Evolutionary conservation across 2,329 filamentous ascomycete genomes (phyloP), one percentile per base, ranked within the genome.

Genomic region (Diaporthe eres): DNA sequence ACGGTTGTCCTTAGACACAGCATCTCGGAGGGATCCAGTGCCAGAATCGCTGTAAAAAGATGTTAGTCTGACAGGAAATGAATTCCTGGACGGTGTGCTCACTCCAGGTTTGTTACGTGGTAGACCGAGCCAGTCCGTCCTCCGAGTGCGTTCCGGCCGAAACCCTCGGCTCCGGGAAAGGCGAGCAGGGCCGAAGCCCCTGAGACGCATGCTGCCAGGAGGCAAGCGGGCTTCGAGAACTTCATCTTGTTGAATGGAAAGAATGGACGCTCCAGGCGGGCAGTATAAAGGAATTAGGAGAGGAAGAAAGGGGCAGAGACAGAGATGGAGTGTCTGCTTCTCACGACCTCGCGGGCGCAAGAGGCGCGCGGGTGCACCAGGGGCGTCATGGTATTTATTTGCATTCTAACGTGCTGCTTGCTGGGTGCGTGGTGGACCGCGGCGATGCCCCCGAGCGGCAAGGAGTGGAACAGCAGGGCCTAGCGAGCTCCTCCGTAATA

Each of bases 1-100:
- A 47, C 87, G 87, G 77, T 88, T 85, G 1, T 86, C 77, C 71
- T 84, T 78, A 0, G 86, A 87, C 49, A 89, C 86, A 19, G 87
- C 87, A 78, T 90, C 87, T 37, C 87, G 86, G 13, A 89, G 84
- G 4, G 87, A 89, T 2, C 88, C 87, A 10, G 84, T 77, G 7
- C 88, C 88, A 3, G 84, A 84, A 78, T 89, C 87, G 71, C 82
- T 84, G 53, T 19, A 19, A 10, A 22, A 42, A 25, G 2, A 9
- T 34, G 39, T 61, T 12, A 57, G 51, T 31, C 42, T 19, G 17
- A 37, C 37, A 19, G 9, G 37, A 19, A n/a, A 37, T 9, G 17
- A 47, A 19, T 37, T 4, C 5, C 19, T 63, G 22, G 47, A 31
- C 9, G 7, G 15, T 28, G 28, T 34, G 37, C 57, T 47, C 39